Base-by-base conservation (phyloP, 768 basidiomycete species). In the Termitomyces sp. region DNA sequence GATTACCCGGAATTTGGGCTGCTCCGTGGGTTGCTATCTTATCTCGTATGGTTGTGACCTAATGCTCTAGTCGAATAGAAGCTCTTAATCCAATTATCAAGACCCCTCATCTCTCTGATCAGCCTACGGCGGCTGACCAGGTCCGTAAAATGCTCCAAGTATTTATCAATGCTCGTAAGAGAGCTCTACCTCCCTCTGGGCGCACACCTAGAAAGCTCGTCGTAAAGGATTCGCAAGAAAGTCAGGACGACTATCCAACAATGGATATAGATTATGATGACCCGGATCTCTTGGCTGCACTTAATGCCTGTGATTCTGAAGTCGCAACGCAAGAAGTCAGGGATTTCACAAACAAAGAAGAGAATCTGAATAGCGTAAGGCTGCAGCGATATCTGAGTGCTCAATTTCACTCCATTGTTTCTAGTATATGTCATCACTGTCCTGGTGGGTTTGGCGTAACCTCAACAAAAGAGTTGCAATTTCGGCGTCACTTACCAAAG, bases 171-270 rank as follows among this genome's bases (percentile, higher is more conserved):
- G 79, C 78, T 18, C 78, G 90, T 34, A 65, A 71, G 13, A 68
- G 61, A 13, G 77, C 78, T 31, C 62, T 88, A 27, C 84, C 83
- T 10, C 69, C 69, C 20, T 78, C 76, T 0, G 67, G 71, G 29
- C 76, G 70, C 1, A 71, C 70, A 6, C 58, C 66, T 4, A 59
- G 68, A n/a, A 60, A 59, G 32, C 65, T 65, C 36, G 59, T 46
- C 16, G 60, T 62, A 8, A 67, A 66, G 18, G 81, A 80, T 37
- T 79, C 78, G 44, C 82, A 83, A 64, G 91, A 92, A 59, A 92
- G 87, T 61, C 90, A 94, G 65, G 90, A 92, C 56, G 84, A 87
- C 53, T 93, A 84, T 61, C 83, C 79, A 16, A 61, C 61, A 26
- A 53, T 67, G 24, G 72, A 74, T 44, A 65, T 86, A 41, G 80